Evolutionary conservation across 2,329 filamentous ascomycete species (phyloP).

Genomic region (Fusarium succisae): DNA sequence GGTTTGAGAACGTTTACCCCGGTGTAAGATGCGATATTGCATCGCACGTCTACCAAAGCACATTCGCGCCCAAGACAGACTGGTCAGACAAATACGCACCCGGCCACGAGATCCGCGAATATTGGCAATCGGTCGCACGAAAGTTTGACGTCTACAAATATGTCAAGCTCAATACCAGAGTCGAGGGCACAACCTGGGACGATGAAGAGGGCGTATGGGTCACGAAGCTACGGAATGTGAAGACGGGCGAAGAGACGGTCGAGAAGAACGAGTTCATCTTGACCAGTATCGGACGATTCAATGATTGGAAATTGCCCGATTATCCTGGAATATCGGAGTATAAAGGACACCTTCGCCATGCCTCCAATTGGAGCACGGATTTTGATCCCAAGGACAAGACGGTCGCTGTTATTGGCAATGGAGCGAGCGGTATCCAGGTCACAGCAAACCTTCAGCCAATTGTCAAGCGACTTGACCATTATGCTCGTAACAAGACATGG

Average conservation of each 20-base stretch:
- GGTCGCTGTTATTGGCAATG: constrained; percentile 71
- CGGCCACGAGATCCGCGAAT: constrained; percentile 72
- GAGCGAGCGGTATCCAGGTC: constrained; percentile 68
- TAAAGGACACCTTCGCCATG: constrained; percentile 66
- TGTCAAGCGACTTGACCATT: constrained; percentile 67
- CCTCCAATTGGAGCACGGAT: constrained; percentile 66
- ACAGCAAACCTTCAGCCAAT: constrained; percentile 61
- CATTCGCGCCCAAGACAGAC: constrained; percentile 72
- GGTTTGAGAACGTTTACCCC: constrained; percentile 68
- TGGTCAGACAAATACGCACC: constrained; percentile 76
- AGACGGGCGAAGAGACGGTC: constrained; percentile 49
- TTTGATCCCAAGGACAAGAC: constrained; percentile 60
- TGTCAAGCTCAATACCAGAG: constrained; percentile 63
- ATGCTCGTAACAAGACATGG: constrained; percentile 73
- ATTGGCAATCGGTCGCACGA: constrained; percentile 69
- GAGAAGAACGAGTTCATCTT: constrained; percentile 69
- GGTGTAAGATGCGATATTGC: constrained; percentile 76
- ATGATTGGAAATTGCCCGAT: constrained; percentile 70
- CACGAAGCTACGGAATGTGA: constrained; percentile 55
- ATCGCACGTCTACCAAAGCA: constrained; percentile 75
- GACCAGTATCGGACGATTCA: constrained; percentile 72
- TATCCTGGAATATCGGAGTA: constrained; percentile 67
- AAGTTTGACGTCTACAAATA: constrained; percentile 73
- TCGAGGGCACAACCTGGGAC: constrained; percentile 67
- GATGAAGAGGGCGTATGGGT: constrained; percentile 62